Evolutionary conservation across 768 basidiomycete genomes (phyloP), one percentile per base, ranked within the genome.

Genomic region (Amanita rubescens): DNA sequence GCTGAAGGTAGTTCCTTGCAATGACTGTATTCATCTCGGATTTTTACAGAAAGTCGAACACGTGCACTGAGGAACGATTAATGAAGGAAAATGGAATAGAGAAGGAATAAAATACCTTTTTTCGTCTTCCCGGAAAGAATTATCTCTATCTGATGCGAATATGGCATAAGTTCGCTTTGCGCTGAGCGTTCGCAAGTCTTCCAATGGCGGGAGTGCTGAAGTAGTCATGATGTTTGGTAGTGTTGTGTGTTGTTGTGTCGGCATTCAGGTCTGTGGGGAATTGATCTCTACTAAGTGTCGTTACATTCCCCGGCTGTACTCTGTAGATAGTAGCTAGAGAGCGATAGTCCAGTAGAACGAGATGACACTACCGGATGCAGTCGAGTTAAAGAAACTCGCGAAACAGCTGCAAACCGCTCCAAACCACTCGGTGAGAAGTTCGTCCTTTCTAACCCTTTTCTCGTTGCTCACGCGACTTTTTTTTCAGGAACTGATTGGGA

Each of bases 1-100:
- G 88, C 81, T 3, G 90, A 69, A 0, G 95, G 95, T 2, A 98
- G 81, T 25, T 85, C 81, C 65, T 87, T 90, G 64, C 78, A 89
- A 65, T 96, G 83, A 44, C 79, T 78, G 67, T 94, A 99, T 71
- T 98, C 95, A 63, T 91, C 84, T 32, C 84, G 77, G 27, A 97
- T 86, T 74, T 96, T 96, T 45, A 89, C 81, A 2, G 91, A 76
- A 33, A 96, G 67, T 33, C 85, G 80, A 44, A 91, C 66, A 35
- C 85, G 78, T n/a, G 83, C 73, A 61, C 90, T 89, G 53, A 39
- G 45, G n/a, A 35, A 11, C n/a, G 39, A 51, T n/a, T 33, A 10
- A 19, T 34, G 17, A n/a, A 11, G 27, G 7, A 14, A 5, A 20
- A 1, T 22, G 9, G 10, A 9, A 41, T 11, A 3, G 19, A 8